phyloP scores from a whole-genome alignment of 2,329 filamentous ascomycete genomes.

The Alternaria sp. region DNA sequence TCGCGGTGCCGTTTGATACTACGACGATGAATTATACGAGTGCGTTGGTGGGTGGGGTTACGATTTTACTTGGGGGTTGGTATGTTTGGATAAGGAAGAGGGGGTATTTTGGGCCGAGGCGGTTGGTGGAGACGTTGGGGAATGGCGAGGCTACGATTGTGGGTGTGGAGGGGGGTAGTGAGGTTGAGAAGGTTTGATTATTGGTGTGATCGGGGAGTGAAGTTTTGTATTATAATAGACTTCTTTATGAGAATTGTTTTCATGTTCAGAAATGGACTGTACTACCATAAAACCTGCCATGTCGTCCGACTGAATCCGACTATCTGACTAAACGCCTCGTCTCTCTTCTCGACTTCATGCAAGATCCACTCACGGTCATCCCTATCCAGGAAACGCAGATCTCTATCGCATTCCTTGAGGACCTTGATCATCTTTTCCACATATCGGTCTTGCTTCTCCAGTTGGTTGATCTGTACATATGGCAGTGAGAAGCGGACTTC shows the following conservation, averaged over 20 bases:
- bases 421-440: slow-evolving; percentile 24
- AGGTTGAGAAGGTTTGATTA: neutral
- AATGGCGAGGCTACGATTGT: slow-evolving; percentile 7
- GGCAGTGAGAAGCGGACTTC: slow-evolving; percentile 17
- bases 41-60: slow-evolving; percentile 60
- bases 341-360: slow-evolving; percentile 28
- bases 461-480: slow-evolving; percentile 22
- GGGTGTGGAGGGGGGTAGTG: neutral
- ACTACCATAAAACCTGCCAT: slow-evolving; percentile 32
- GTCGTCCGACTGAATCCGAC: slow-evolving; percentile 33
- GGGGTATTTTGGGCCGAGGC: slow-evolving; percentile 50
- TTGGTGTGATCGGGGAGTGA: too few species aligned
- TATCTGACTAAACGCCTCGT: slow-evolving; percentile 42
- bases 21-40: slow-evolving; percentile 62
- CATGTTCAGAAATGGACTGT: too few species aligned
- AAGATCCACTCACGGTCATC: slow-evolving; percentile 20
- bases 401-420: slow-evolving; percentile 23
- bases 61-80: slow-evolving; percentile 57
- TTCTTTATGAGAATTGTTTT: too few species aligned
- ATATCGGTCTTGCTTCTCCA: slow-evolving; percentile 36
- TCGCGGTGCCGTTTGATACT: slow-evolving; percentile 53
- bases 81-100: slow-evolving; percentile 45
- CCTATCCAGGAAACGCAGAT: slow-evolving; percentile 24
- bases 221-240: too few species aligned
- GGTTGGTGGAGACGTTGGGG: slow-evolving; percentile 26